These are phyloP conservation scores for Dryas octopetala DNA, from an alignment of 306 rosid genomes.

Conservation along the genomic window DNA sequence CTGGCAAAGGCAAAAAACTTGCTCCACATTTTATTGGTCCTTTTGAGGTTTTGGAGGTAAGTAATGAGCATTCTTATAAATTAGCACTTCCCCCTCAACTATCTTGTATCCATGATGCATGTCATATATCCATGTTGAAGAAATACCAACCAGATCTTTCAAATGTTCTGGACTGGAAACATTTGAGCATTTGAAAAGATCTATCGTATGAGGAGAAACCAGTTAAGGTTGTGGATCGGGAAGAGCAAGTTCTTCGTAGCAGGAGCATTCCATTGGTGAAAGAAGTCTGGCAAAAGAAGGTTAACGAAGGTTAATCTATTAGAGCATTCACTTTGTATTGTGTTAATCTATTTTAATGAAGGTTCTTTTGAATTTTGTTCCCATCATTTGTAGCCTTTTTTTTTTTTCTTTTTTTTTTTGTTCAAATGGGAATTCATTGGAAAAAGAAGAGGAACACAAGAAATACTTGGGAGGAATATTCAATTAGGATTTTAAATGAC, in stretches of 20 bases:
- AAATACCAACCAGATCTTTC: neutral
- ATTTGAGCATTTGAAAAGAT: constrained; percentile 1
- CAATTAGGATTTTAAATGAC: too few species aligned
- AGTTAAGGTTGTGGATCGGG: neutral
- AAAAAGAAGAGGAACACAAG: too few species aligned
- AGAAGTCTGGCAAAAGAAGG: neutral
- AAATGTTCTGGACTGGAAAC: neutral
- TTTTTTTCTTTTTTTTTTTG: too few species aligned
- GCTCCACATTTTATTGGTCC: neutral
- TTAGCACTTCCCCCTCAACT: neutral
- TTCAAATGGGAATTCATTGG: too few species aligned
- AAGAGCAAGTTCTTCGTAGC: neutral
- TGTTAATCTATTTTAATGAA: too few species aligned
- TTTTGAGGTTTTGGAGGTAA: neutral
- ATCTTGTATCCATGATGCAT: neutral
- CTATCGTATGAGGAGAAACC: neutral
- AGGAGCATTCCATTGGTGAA: neutral
- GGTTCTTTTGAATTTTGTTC: too few species aligned
- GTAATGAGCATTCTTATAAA: neutral
- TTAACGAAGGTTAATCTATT: too few species aligned
- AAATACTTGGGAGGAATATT: too few species aligned
- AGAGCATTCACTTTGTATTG: too few species aligned
- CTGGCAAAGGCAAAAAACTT: neutral
- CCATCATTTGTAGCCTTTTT: too few species aligned
- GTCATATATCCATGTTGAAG: neutral